Base-by-base conservation (phyloP, 495 filamentous ascomycete genomes). In the Trichoderma erinaceum region DNA sequence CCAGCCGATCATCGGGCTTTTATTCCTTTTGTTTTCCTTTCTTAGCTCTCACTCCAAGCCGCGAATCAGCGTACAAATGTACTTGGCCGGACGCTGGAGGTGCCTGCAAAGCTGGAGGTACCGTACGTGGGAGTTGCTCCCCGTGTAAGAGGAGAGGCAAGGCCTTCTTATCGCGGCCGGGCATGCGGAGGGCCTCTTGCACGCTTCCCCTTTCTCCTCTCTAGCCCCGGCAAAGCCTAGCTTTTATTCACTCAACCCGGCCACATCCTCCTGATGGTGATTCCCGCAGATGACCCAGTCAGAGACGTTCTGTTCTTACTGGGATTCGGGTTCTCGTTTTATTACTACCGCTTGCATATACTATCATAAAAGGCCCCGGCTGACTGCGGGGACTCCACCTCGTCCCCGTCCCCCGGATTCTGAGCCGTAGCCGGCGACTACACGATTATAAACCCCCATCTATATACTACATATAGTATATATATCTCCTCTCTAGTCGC, bases 381-480 rank as follows among this genome's bases (percentile, higher is more conserved):
- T 61, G 56, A 16, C 23, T 61, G 56, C n/a, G 56, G 56, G 25
- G 56, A 61, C 56, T 61, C 56, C 56, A 61, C 56, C 56, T 12
- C 7, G 27, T 61, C 27, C 56, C 56, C 56, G 23, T 27, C 12
- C 56, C 56, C 56, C 56, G 56, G 56, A 61, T 61, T 61, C 56
- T 61, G 56, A 29, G 29, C 56, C 56, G 25, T 61, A 32, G 27
- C 56, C 56, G 56, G 56, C 27, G 56, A 8, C 48, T 23, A 52
- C 48, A 52, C 8, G 48, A 10, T 4, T 5, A 21, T 52, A n/a
- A 6, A n/a, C 21, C 16, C 21, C n/a, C 25, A 61, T 61, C 4
- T 56, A 23, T 56, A 16, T n/a, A 23, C 10, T 56, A 7, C 23
- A 56, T 56, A 56, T 56, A 48, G n/a, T 56, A 56, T 56, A 56